Base-by-base conservation (phyloP, 129 eudicot genomes). In the Solidago caesia region DNA sequence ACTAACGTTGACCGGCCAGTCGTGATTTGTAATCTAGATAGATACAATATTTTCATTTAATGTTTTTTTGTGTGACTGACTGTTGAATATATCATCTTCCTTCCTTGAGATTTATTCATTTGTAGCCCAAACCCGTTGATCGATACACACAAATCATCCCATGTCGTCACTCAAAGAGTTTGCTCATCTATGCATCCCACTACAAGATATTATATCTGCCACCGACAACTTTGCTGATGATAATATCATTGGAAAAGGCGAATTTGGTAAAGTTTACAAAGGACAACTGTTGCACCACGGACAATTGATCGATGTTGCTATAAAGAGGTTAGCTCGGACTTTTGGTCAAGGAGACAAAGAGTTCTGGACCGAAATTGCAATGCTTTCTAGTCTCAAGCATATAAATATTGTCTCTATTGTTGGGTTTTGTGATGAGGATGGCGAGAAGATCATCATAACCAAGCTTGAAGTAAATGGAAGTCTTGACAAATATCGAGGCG, bases 221-320 rank as follows among this genome's bases (percentile, higher is more conserved):
- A 89, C 91, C 57, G 82, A 89, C 73, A 84, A 84, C 68, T 89
- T 89, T n/a, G n/a, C n/a, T n/a, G n/a, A n/a, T n/a, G n/a, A n/a
- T n/a, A n/a, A 89, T 52, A 79, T 84, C 52, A 80, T 89, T 11
- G 89, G 89, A 0, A 86, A 77, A 16, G 96, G 96, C 7, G 85
- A 86, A 0, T 84, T 84, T 33, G 87, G 89, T 3, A 75, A 80
- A 44, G 87, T 89, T 16, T 88, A 85, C 74, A 83, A 49, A 71
- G 95, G 90, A 8, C 21, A 27, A 16, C 70, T 62, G 27, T 46
- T 9, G 6, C 78, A 27, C 0, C 9, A 12, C 2, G 51, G 62
- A 9, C 16, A 62, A 4, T 25, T 66, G 43, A 71, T 77, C 10
- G 79, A 81, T 56, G 82, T 89, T 51, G 95, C 88, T 0, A 77